Base-by-base conservation (phyloP, 2,329 filamentous ascomycete species). In the Hortaea sp. region DNA sequence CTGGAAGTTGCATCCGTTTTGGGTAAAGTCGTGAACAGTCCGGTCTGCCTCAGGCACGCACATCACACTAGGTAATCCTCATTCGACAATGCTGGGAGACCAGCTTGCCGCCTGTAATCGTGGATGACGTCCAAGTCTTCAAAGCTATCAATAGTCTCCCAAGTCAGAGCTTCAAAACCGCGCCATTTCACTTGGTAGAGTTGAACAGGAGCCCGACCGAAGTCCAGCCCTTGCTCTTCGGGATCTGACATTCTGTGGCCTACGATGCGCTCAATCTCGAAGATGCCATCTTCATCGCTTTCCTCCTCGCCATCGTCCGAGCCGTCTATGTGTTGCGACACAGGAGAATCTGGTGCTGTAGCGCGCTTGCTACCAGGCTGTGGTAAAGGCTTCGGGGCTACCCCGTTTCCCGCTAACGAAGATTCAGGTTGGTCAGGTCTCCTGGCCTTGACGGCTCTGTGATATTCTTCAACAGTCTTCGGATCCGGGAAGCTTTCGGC, bases 171-270 rank as follows among this genome's bases (percentile, higher is more conserved):
- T 5, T 55, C 48, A 35, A 49, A 61, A 3, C 62, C 60, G 44
- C 54, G 56, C 61, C 61, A 64, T 44, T 63, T 63, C 28, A 61
- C 60, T 20, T 57, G 51, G 44, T 63, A 64, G 3, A 64, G 51
- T 57, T 60, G 57, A 1, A 58, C 53, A 11, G 56, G 54, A 27
- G 53, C 38, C 32, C 51, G 54, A 5, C 59, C 59, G 10, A 53
- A 47, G 5, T 53, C 50, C 4, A 47, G 27, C 9, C 51, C 51
- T 44, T 64, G 61, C 6, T 53, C 58, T 11, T 43, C 46, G 3
- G 60, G 59, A 41, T 64, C 61, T 2, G 57, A 60, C 41, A 59
- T 43, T 27, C 52, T 52, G 43, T 64, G 60, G 5, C 45, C 54
- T 1, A 58, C 44, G 37, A 64, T 63, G 7, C 46, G 47, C 37